Evolutionary conservation across 306 rosid species (phyloP).

Genomic region (Glycine soja): DNA sequence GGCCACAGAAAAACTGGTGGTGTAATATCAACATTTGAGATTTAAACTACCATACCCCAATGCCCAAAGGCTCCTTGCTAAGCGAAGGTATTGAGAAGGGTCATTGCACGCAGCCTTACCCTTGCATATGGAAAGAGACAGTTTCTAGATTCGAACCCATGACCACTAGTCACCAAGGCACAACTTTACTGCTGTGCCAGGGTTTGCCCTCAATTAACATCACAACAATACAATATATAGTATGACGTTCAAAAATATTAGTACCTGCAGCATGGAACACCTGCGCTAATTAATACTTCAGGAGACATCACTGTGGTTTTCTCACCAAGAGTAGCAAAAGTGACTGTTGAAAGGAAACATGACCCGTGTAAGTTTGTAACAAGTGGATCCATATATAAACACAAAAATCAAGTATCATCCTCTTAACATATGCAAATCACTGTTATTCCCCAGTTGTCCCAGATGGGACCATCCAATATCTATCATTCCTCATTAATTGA

Average conservation of each 20-base stretch:
- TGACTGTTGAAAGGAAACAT: slow-evolving; percentile 65
- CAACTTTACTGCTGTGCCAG: too few relatives aligned
- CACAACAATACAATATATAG: slow-evolving; percentile 37
- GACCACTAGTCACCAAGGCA: too few relatives aligned
- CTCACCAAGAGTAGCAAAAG: slow-evolving; percentile 94
- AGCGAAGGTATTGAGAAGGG: too few relatives aligned
- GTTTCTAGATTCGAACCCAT: too few relatives aligned
- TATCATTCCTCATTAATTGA: slow-evolving; percentile 22
- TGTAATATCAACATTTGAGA: slow-evolving; percentile 10
- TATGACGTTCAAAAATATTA: slow-evolving; percentile 23
- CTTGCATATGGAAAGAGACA: too few relatives aligned
- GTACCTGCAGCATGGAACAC: slow-evolving; percentile 99
- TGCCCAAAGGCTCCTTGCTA: too few relatives aligned
- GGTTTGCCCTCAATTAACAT: not conserved
- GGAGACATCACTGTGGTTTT: slow-evolving; percentile 98
- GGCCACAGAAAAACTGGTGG: slow-evolving; percentile 36
- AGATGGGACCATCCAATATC: slow-evolving; percentile 31
- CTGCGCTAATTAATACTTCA: slow-evolving; percentile 82
- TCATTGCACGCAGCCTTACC: too few relatives aligned
- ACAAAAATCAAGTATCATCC: slow-evolving; percentile 25
- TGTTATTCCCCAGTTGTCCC: slow-evolving; percentile 27
- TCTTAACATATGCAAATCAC: slow-evolving; percentile 8
- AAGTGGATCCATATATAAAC: slow-evolving; percentile 35
- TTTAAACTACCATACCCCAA: not conserved
- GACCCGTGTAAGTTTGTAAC: slow-evolving; percentile 36